These are phyloP conservation scores for Artomyces pyxidatus DNA, from an alignment of 768 basidiomycete genomes.

Conservation along the genomic window DNA sequence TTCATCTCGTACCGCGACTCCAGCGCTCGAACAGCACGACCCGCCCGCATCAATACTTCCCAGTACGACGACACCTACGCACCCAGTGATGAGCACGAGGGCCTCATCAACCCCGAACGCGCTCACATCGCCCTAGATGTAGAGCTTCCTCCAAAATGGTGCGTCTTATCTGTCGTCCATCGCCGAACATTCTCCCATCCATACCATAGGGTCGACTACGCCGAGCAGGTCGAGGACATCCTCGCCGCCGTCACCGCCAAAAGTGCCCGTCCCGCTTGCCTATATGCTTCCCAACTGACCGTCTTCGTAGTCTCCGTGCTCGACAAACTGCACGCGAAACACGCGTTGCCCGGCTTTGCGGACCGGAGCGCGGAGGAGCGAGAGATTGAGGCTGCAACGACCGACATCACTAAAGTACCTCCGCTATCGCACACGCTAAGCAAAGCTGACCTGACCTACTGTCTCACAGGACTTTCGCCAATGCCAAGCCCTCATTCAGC, in stretches of 20 bases:
- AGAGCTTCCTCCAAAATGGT: conserved; percentile 85
- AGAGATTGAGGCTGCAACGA: conserved; percentile 83
- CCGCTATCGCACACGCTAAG: not conserved
- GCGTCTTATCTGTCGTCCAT: conserved; percentile 12
- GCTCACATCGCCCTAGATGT: conserved; percentile 47
- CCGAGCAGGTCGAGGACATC: conserved; percentile 82
- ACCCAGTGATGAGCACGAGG: conserved; percentile 55
- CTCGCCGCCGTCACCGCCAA: conserved; percentile 62
- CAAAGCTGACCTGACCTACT: conserved; percentile 5
- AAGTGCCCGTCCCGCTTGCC: conserved; percentile 44
- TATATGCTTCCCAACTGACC: conserved; percentile 11
- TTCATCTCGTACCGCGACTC: conserved; percentile 94
- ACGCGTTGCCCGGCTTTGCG: conserved; percentile 91
- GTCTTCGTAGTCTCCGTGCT: conserved; percentile 61
- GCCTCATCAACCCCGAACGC: conserved; percentile 45
- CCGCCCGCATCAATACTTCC: conserved; percentile 23
- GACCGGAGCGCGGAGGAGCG: conserved; percentile 91
- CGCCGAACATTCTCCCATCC: conserved; percentile 18
- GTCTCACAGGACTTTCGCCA: conserved; percentile 29
- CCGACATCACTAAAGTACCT: conserved; percentile 79
- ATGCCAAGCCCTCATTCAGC: conserved; percentile 57
- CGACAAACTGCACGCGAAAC: conserved; percentile 94
- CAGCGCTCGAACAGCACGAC: conserved; percentile 37
- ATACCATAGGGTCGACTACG: conserved; percentile 76
- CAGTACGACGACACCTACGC: conserved; percentile 42